Percentiles rank a stretch among this genome's conserved stretches.
These are phyloP conservation scores for Rhododendron molle DNA, from an alignment of 148 eudicot genomes.

Conservation along the genomic window DNA sequence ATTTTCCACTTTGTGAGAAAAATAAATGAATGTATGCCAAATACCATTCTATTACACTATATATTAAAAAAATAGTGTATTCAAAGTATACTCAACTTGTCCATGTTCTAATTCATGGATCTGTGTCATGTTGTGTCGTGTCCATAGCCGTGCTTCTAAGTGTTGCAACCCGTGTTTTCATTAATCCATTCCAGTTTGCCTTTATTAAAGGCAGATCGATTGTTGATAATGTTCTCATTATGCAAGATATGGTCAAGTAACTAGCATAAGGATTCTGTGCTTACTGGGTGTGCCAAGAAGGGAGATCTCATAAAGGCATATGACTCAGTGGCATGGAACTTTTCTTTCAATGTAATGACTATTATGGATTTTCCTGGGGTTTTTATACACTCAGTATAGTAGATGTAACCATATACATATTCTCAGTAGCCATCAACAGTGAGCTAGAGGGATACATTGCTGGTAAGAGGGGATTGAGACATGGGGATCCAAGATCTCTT, in stretches of 20 bases:
- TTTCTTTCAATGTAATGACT: neutral
- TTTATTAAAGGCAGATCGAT: neutral
- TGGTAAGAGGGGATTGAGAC: neutral
- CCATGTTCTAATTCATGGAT: neutral
- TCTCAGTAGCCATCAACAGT: neutral
- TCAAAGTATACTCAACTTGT: neutral
- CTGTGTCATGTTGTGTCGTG: neutral
- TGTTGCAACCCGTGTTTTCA: neutral
- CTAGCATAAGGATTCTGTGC: neutral
- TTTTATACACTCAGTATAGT: neutral
- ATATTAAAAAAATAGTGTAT: no score
- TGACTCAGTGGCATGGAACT: neutral
- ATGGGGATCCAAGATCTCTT: neutral
- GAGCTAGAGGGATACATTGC: neutral
- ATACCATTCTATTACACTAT: neutral
- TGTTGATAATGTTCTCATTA: neutral
- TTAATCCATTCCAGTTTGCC: neutral
- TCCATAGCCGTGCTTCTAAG: neutral
- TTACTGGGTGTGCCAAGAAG: neutral
- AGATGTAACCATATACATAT: neutral
- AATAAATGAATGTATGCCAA: neutral
- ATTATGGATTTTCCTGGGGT: neutral
- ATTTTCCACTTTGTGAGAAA: no score
- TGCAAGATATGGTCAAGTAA: neutral
- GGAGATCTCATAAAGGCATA: neutral